Conservation (phyloP, 805 yeast genomes). For the Metschnikowia noctiluminum region DNA sequence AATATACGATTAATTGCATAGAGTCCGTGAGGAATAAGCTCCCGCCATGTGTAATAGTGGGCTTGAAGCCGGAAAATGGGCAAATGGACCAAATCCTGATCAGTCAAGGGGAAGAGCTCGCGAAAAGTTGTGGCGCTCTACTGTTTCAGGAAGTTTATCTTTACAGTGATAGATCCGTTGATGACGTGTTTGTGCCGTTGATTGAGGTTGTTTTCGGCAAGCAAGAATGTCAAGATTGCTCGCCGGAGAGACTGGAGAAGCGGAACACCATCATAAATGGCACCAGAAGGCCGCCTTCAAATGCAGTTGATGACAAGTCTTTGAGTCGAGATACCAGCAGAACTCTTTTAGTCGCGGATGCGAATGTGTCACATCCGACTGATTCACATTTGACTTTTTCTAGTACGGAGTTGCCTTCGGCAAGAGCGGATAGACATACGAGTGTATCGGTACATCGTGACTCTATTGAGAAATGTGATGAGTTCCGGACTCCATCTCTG, state of each 20-base stretch:
- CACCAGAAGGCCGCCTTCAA: background rate
- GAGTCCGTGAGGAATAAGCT: slow-evolving; percentile 19
- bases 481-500: background rate
- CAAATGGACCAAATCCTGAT: slow-evolving; percentile 26
- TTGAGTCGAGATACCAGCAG: too few relatives aligned
- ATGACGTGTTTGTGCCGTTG: slow-evolving; percentile 30
- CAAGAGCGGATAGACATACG: background rate
- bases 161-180: slow-evolving; percentile 18
- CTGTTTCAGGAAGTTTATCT: slow-evolving; percentile 29
- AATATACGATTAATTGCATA: slow-evolving; percentile 27
- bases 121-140: slow-evolving; percentile 25
- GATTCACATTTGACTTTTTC: too few relatives aligned
- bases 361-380: too few relatives aligned
- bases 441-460: slow-evolving; percentile 1
- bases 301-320: too few relatives aligned
- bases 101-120: slow-evolving; percentile 30
- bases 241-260: background rate
- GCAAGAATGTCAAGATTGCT: background rate
- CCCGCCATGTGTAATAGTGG: slow-evolving; percentile 33
- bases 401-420: too few relatives aligned
- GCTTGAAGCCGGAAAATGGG: slow-evolving; percentile 27
- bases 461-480: background rate
- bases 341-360: too few relatives aligned
- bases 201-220: slow-evolving; percentile 13
- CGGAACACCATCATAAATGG: too few relatives aligned